phyloP scores from a whole-genome alignment of 1,284 basidiomycete species.

The Megacollybia platyphylla region DNA sequence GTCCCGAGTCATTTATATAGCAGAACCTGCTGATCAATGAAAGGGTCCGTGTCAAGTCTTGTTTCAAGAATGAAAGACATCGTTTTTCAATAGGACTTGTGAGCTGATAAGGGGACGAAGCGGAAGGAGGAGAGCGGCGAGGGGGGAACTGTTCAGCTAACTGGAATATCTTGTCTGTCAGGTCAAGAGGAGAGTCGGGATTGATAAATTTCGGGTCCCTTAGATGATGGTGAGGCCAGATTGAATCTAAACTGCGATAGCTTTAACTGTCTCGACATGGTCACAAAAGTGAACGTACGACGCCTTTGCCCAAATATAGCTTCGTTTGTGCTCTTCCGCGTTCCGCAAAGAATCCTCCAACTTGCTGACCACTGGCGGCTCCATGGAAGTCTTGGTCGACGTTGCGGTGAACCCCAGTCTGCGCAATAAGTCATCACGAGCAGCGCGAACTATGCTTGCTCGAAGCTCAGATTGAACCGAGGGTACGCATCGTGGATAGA shows the following conservation, averaged over 20 bases:
- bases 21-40: conserved; percentile 7
- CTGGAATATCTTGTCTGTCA: conserved; percentile 8
- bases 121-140: neutral
- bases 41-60: conserved; percentile 7
- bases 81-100: conserved; percentile 5
- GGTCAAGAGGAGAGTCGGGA: conserved; percentile 6
- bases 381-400: neutral
- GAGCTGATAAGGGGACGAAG: conserved; percentile 4
- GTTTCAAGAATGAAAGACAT: conserved; percentile 6
- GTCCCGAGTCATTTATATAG: conserved; percentile 3
- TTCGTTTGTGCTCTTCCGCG: neutral
- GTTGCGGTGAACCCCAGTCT: neutral
- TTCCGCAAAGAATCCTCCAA: conserved; percentile 2
- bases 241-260: neutral
- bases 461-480: conserved; percentile 6
- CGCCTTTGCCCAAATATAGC: conserved; percentile 1
- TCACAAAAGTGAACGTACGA: conserved; percentile 2
- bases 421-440: conserved; percentile 1
- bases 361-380: neutral
- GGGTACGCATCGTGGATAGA: conserved; percentile 9
- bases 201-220: conserved; percentile 6
- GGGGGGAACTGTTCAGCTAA: conserved; percentile 6
- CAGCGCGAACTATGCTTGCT: neutral
- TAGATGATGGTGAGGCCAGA: conserved; percentile 7
- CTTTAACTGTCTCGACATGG: neutral